A percentile compares a stretch with the other conserved stretches of the same genome.
These are phyloP conservation scores for Passiflora organensis DNA, from an alignment of 345 rosid species.

Conservation along the genomic window DNA sequence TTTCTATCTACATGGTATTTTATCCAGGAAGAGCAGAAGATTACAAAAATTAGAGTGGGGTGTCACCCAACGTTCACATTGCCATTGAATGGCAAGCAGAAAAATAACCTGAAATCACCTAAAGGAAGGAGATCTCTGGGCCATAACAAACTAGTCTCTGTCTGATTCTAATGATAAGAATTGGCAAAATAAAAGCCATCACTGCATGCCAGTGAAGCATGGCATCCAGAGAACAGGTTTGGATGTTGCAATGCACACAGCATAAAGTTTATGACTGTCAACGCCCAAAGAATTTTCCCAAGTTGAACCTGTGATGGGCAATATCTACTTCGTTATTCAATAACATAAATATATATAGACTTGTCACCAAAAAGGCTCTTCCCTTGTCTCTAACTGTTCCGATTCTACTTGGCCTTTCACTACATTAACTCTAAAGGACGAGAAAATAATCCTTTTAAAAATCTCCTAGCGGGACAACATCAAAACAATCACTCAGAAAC, in stretches of 20 bases:
- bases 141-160: too few species aligned
- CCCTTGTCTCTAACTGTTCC: not conserved
- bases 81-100: not conserved
- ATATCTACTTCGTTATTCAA: too few species aligned
- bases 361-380: not conserved
- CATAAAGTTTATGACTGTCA: too few species aligned
- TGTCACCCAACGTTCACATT: not conserved
- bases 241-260: too few species aligned
- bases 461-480: constrained; percentile 1
- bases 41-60: not conserved
- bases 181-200: too few species aligned
- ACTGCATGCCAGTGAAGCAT: too few species aligned
- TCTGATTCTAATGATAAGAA: too few species aligned
- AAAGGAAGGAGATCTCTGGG: too few species aligned
- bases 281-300: not conserved
- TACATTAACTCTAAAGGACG: not conserved
- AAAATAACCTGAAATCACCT: not conserved
- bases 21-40: too few species aligned
- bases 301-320: not conserved
- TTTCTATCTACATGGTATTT: too few species aligned
- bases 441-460: not conserved
- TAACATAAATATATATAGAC: too few species aligned
- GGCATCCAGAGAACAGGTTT: too few species aligned
- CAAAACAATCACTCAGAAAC: not conserved
- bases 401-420: not conserved